phyloP scores from a whole-genome alignment of 2,329 filamentous ascomycete species.

The Colletotrichum endophyticum region DNA sequence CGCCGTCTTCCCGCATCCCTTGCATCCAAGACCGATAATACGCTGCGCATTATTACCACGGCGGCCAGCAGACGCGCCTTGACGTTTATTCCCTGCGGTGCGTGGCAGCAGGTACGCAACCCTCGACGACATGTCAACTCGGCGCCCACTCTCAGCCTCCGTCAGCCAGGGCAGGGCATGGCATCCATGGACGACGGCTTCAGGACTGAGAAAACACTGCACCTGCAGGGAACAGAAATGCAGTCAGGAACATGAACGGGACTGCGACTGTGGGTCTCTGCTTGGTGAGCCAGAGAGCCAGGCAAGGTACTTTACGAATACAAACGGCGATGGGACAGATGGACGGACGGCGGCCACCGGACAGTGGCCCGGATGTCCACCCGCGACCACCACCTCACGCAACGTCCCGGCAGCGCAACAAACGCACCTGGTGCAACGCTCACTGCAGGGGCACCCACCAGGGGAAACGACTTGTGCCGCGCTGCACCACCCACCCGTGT shows the following conservation, averaged over 20 bases:
- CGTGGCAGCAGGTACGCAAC: not conserved
- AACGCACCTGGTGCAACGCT: not conserved
- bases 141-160: not conserved
- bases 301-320: not conserved
- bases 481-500: no score
- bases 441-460: not conserved
- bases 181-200: not conserved
- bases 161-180: not conserved
- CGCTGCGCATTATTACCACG: not conserved
- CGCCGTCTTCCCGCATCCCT: constrained; percentile 2
- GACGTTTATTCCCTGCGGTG: not conserved
- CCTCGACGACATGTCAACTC: not conserved
- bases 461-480: no score
- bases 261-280: not conserved
- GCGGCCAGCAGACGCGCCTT: not conserved
- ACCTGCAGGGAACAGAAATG: not conserved
- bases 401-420: not conserved
- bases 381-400: not conserved
- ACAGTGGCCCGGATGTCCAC: not conserved
- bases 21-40: not conserved
- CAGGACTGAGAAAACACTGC: not conserved
- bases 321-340: not conserved
- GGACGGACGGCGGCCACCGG: not conserved
- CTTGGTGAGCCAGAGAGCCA: not conserved
- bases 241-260: not conserved